Base-by-base conservation (phyloP, 331 rosid genomes). In the Dryas integrifolia region DNA sequence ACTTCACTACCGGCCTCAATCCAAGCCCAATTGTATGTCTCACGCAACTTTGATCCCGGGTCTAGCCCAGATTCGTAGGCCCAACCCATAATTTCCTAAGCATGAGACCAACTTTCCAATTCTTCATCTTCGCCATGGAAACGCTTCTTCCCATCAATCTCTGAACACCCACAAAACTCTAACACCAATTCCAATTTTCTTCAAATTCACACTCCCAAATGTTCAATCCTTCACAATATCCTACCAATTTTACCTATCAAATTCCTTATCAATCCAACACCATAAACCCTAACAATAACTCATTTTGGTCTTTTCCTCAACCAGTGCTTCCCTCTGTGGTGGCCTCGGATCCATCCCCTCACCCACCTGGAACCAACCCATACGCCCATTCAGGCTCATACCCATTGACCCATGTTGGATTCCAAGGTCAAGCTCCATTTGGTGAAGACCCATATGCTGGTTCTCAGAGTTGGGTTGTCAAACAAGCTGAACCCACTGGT, bases 301-400 rank as follows among this genome's bases (percentile, higher is more conserved):
- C 67, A 35, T 77, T 74, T 58, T 65, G 48, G 1, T 24, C 71
- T 41, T 72, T 77, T 61, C 80, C 89, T 77, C 85, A 72, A 72
- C 85, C 74, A 4, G 50, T 61, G 12, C 49, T 63, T n/a, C 67
- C 75, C 75, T 41, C 78, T 21, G 65, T 71, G 39, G 15, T 68
- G 58, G 40, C 77, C 16, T 63, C 82, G 3, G 83, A 77, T 73
- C 70, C 82, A 24, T 16, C 73, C 40, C 51, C 79, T 72, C 84
- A 85, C 48, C 87, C 88, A 18, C 92, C 85, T 0, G 88, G 90
- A 10, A 79, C 85, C 35, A 81, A 86, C 67, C 86, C 84, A 1
- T 35, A 11, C 70, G 65, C 55, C 68, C 70, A 53, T 82, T 73
- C 70, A 6, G 74, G 40, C 56, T 46, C 61, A 3, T 69, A 43